These are phyloP conservation scores for Aphanomyces invadans DNA, from an alignment of 352 stramenopile species.

Conservation along the genomic window DNA sequence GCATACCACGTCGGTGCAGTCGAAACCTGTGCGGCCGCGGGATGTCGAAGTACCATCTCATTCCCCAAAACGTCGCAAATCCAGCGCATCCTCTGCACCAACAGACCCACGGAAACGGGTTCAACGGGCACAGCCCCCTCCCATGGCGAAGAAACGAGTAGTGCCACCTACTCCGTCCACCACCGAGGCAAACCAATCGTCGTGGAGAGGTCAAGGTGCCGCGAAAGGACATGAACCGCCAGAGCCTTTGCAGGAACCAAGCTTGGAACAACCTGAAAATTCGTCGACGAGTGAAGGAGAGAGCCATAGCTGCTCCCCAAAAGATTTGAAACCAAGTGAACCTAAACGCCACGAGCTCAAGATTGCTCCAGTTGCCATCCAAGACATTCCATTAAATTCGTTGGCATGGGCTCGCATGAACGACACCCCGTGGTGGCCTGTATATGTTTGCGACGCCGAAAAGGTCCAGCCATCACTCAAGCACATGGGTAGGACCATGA, in stretches of 20 bases:
- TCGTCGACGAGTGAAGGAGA: neutral
- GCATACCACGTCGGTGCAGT: too few relatives aligned
- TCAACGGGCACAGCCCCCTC: neutral
- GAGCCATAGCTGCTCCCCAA: too few relatives aligned
- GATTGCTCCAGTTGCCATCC: neutral
- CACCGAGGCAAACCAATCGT: neutral
- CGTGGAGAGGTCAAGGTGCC: too few relatives aligned
- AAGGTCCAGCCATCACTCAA: slow-evolving; percentile 48
- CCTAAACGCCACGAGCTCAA: neutral
- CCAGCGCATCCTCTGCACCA: too few relatives aligned
- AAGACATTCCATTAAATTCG: slow-evolving; percentile 1
- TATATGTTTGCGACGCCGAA: slow-evolving; percentile 72
- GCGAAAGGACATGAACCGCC: too few relatives aligned
- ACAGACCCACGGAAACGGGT: too few relatives aligned
- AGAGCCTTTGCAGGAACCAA: too few relatives aligned
- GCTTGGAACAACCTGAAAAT: too few relatives aligned
- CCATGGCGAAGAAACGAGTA: neutral
- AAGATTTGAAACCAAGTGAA: too few relatives aligned
- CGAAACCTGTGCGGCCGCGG: too few relatives aligned
- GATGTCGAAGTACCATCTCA: neutral
- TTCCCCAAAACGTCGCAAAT: neutral
- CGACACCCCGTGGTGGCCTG: slow-evolving; percentile 77
- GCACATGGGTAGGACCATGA: neutral
- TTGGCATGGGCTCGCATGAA: slow-evolving; percentile 74
- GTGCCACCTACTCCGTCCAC: neutral